Evolutionary conservation across 345 rosid genomes (phyloP).

Genomic region (Syzygium jambos): DNA sequence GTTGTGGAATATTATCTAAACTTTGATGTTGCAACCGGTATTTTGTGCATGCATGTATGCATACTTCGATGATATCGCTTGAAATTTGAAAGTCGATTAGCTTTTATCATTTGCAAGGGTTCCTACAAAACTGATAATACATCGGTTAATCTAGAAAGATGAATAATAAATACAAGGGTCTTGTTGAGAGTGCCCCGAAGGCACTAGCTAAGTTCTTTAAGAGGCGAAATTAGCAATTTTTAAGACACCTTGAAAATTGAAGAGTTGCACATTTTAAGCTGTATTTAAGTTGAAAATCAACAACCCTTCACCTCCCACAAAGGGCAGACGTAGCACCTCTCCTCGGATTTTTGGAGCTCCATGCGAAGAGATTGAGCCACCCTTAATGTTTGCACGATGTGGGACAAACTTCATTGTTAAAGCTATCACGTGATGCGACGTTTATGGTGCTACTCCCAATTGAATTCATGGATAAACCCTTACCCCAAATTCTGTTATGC

Average conservation of each 20-base stretch:
- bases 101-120: not conserved
- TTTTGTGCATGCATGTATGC: not conserved
- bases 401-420: not conserved
- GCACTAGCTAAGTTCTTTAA: not conserved
- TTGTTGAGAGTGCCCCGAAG: not conserved
- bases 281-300: too few relatives aligned
- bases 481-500: not conserved
- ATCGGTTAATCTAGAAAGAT: not conserved
- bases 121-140: not conserved
- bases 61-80: not conserved
- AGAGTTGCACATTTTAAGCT: not conserved
- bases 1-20: not conserved
- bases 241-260: not conserved
- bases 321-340: not conserved
- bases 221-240: not conserved
- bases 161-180: not conserved
- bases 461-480: too few relatives aligned
- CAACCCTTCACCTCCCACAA: not conserved
- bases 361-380: not conserved
- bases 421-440: not conserved
- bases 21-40: accelerated
- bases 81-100: not conserved
- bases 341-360: not conserved
- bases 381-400: not conserved
- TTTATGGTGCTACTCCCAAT: too few relatives aligned